phyloP scores from a whole-genome alignment of 2,329 filamentous ascomycete species.

The Fusarium albidum region DNA sequence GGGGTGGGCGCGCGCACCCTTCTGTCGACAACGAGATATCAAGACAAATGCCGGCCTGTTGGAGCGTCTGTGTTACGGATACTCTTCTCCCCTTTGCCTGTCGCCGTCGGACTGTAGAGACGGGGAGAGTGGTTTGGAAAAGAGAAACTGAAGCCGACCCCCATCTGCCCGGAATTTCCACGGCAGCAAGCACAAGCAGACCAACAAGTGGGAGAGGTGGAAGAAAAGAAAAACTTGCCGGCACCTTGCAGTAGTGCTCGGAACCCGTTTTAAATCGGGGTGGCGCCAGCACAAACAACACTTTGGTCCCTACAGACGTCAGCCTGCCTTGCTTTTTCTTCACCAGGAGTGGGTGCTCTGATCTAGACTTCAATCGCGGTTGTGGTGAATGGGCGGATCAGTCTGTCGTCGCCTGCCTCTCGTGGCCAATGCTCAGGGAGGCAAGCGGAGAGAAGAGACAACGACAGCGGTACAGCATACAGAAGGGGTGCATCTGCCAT shows the following conservation, averaged over 20 bases:
- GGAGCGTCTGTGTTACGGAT: slow-evolving; percentile 22
- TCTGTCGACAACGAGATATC: slow-evolving; percentile 19
- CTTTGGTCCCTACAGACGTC: slow-evolving; percentile 10
- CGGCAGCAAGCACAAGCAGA: slow-evolving; percentile 15
- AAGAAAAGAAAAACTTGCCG: slow-evolving; percentile 6
- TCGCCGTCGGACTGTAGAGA: background rate
- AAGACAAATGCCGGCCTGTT: slow-evolving; percentile 15
- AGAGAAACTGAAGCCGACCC: slow-evolving; percentile 11
- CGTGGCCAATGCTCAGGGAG: slow-evolving; percentile 11
- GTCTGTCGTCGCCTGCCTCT: slow-evolving; percentile 1
- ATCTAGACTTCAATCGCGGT: slow-evolving; percentile 13
- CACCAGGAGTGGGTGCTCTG: slow-evolving; percentile 14
- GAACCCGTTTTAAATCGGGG: slow-evolving; percentile 3
- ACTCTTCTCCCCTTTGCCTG: background rate
- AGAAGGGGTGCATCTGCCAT: slow-evolving; percentile 24
- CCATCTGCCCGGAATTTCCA: slow-evolving; percentile 6
- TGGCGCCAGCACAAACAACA: slow-evolving; percentile 12
- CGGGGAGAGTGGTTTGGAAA: slow-evolving; percentile 3
- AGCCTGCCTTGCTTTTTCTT: slow-evolving; percentile 27
- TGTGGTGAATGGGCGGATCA: slow-evolving; percentile 12
- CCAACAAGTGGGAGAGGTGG: slow-evolving; percentile 2
- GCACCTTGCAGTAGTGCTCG: slow-evolving; percentile 15
- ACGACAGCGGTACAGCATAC: slow-evolving; percentile 18
- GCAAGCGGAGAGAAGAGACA: slow-evolving; percentile 35
- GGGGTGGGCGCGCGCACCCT: slow-evolving; percentile 20